Conservation (phyloP, 305 asterid species). For the Rubia tinctorum region DNA sequence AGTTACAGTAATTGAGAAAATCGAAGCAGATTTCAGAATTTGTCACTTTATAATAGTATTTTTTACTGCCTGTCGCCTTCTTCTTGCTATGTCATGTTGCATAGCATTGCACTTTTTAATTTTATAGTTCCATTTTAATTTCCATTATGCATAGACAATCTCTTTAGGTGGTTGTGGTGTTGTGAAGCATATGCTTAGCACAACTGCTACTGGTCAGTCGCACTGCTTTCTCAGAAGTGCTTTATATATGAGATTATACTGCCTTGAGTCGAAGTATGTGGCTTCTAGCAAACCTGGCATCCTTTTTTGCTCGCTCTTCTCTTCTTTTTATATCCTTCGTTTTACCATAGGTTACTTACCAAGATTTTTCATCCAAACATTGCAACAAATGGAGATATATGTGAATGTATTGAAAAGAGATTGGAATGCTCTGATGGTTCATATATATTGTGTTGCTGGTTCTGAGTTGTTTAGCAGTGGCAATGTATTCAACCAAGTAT, state of each 20-base stretch:
- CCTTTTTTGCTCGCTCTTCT: background rate
- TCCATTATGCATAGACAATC: too few relatives aligned
- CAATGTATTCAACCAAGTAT: background rate
- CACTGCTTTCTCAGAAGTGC: background rate
- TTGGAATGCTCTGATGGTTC: slow-evolving; percentile 85
- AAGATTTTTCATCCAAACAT: slow-evolving; percentile 97
- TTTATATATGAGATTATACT: background rate
- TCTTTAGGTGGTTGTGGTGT: too few relatives aligned
- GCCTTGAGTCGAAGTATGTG: background rate
- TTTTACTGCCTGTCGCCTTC: too few relatives aligned
- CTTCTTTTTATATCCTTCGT: background rate
- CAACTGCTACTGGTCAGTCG: background rate
- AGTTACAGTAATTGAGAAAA: too few relatives aligned
- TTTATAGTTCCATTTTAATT: too few relatives aligned
- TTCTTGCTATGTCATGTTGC: background rate
- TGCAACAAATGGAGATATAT: slow-evolving; percentile 76
- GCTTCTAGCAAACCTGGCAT: background rate
- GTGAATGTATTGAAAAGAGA: slow-evolving; percentile 96
- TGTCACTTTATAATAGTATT: too few relatives aligned
- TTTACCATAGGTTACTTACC: slow-evolving; percentile 70
- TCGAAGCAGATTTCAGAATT: too few relatives aligned
- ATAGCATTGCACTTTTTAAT: background rate
- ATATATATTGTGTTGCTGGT: background rate
- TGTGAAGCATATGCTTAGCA: background rate
- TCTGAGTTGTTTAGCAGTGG: background rate